Conservation (phyloP, 2,329 filamentous ascomycete genomes). For the Fusarium pininemorale region DNA sequence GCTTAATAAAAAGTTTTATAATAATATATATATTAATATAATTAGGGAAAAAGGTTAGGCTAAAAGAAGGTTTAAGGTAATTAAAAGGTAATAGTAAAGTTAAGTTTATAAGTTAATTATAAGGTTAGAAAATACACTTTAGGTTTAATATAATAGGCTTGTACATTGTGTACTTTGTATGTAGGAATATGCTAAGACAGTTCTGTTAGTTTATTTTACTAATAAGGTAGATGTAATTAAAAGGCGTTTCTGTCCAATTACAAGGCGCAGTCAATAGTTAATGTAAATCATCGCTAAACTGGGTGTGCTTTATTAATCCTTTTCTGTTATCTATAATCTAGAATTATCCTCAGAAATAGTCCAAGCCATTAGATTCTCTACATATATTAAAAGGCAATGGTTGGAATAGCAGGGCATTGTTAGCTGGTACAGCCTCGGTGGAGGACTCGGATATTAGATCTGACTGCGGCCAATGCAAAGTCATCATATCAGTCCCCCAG, state of each 20-base stretch:
- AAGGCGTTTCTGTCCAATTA: no score
- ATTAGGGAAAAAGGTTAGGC: no score
- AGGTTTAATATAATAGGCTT: no score
- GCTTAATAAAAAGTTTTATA: no score
- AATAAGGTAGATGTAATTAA: accelerated
- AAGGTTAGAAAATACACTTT: no score
- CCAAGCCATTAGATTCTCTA: background rate
- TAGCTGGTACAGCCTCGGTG: background rate
- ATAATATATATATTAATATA: no score
- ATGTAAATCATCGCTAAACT: background rate
- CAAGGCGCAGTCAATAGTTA: accelerated
- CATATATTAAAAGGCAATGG: background rate
- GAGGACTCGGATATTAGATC: background rate
- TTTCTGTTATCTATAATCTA: accelerated
- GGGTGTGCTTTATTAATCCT: background rate
- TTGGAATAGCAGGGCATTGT: background rate
- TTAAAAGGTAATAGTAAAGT: no score
- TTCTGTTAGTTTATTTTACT: no score
- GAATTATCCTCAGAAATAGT: background rate
- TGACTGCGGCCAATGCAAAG: background rate
- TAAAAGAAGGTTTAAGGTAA: no score
- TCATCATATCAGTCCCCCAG: background rate
- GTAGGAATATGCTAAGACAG: no score
- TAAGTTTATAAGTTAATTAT: no score
- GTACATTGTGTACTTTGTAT: no score